phyloP scores from a whole-genome alignment of 2,329 filamentous ascomycete genomes.

The Didymellaceae sp. region DNA sequence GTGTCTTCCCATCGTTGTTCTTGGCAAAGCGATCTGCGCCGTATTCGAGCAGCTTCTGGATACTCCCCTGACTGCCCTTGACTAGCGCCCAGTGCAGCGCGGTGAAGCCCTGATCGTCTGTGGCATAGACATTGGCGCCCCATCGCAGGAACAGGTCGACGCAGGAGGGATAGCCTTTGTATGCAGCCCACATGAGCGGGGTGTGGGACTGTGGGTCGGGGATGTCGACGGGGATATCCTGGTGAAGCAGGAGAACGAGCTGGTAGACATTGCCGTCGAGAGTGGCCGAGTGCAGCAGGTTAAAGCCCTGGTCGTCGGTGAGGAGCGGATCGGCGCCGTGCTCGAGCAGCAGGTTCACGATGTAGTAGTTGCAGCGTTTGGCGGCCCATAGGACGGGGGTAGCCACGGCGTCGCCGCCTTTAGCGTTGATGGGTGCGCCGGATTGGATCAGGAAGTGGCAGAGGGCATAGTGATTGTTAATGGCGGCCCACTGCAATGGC shows the following conservation, averaged over 20 bases:
- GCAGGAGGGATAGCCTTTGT: conserved; percentile 92
- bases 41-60: conserved; percentile 94
- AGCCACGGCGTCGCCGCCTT: conserved; percentile 92
- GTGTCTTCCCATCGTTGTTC: conserved; percentile 89
- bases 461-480: conserved; percentile 98
- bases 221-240: conserved; percentile 93
- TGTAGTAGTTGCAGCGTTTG: conserved; percentile 95
- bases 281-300: conserved; percentile 94
- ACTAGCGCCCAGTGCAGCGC: conserved; percentile 96
- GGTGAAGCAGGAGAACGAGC: conserved; percentile 86
- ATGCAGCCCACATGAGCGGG: conserved; percentile 97
- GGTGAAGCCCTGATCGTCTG: conserved; percentile 91
- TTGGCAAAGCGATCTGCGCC: conserved; percentile 91
- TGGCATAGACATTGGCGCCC: conserved; percentile 91
- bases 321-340: conserved; percentile 91
- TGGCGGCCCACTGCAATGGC: conserved; percentile 83
- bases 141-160: conserved; percentile 92
- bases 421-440: conserved; percentile 91
- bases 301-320: conserved; percentile 95
- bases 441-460: conserved; percentile 90
- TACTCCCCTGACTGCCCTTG: conserved; percentile 86
- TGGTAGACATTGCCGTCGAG: conserved; percentile 96
- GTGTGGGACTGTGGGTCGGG: conserved; percentile 91
- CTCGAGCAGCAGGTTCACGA: conserved; percentile 89
- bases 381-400: conserved; percentile 97